phyloP scores from a whole-genome alignment of 768 basidiomycete genomes.

The Tylopilus plumbeoviolaceoides region DNA sequence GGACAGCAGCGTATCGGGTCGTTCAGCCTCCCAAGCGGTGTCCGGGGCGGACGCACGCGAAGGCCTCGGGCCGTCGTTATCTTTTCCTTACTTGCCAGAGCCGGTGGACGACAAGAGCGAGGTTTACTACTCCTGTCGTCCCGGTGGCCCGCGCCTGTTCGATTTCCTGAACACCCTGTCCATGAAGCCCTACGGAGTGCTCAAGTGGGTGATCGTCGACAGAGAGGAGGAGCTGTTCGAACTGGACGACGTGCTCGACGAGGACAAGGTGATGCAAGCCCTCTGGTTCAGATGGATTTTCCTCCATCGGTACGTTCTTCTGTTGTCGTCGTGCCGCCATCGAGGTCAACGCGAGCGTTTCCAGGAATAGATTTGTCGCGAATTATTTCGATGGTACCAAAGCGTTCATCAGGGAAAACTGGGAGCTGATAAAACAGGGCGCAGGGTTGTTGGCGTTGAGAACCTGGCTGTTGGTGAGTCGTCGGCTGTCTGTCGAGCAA shows the following conservation, averaged over 20 bases:
- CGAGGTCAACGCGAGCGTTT: neutral
- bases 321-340: neutral
- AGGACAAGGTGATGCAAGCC: slow-evolving; percentile 76
- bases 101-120: slow-evolving; percentile 42
- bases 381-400: slow-evolving; percentile 51
- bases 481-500: neutral
- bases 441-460: slow-evolving; percentile 66
- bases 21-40: slow-evolving; percentile 10
- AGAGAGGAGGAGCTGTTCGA: slow-evolving; percentile 76
- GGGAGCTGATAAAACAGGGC: slow-evolving; percentile 62
- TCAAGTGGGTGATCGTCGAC: slow-evolving; percentile 67
- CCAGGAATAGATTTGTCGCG: slow-evolving; percentile 52
- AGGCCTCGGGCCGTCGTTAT: slow-evolving; percentile 49
- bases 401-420: slow-evolving; percentile 56
- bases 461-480: slow-evolving; percentile 54
- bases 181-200: slow-evolving; percentile 57
- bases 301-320: slow-evolving; percentile 46
- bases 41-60: slow-evolving; percentile 33
- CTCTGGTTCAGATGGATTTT: slow-evolving; percentile 76
- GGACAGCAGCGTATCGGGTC: slow-evolving; percentile 4
- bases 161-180: slow-evolving; percentile 61
- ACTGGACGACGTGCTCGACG: slow-evolving; percentile 63
- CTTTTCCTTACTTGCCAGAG: slow-evolving; percentile 46
- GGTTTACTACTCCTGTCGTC: slow-evolving; percentile 58
- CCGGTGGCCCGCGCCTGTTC: slow-evolving; percentile 59